Percentiles rank a stretch among this genome's conserved stretches.
phyloP scores from a whole-genome alignment of 768 basidiomycete species.

The Sporobolomyces phaffii region DNA sequence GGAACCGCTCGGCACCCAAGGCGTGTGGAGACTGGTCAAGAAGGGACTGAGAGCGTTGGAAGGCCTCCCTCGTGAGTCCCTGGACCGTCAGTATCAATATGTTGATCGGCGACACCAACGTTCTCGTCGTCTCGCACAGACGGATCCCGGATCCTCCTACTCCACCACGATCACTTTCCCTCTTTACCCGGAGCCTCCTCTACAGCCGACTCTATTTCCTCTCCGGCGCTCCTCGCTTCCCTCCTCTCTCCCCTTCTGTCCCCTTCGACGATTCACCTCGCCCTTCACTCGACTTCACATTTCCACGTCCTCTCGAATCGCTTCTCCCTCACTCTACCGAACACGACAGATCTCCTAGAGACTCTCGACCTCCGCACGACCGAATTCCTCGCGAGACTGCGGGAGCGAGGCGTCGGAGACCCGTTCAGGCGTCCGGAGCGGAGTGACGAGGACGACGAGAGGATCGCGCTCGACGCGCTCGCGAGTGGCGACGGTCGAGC shows the following conservation, averaged over 20 bases:
- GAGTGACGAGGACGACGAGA: slow-evolving; percentile 23
- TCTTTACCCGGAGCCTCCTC: slow-evolving; percentile 54
- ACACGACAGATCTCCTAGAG: slow-evolving; percentile 44
- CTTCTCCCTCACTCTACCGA: slow-evolving; percentile 49
- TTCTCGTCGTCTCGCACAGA: neutral
- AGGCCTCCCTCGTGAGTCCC: slow-evolving; percentile 2
- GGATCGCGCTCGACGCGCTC: slow-evolving; percentile 10
- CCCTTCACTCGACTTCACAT: slow-evolving; percentile 65
- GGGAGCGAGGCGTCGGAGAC: slow-evolving; percentile 18
- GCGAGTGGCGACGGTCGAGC: neutral
- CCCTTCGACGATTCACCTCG: slow-evolving; percentile 58
- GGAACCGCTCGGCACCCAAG: neutral
- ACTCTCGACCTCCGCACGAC: slow-evolving; percentile 10
- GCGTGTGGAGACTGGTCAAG: slow-evolving; percentile 5
- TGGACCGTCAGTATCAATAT: no score
- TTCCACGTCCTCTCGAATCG: slow-evolving; percentile 62
- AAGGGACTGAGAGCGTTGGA: neutral
- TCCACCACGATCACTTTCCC: slow-evolving; percentile 53
- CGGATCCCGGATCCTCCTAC: slow-evolving; percentile 26
- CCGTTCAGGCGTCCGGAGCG: slow-evolving; percentile 13
- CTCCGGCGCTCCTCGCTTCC: slow-evolving; percentile 50
- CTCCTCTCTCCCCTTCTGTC: slow-evolving; percentile 63
- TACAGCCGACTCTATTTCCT: slow-evolving; percentile 51
- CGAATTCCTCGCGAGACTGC: slow-evolving; percentile 13
- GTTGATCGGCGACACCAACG: no score